Evolutionary conservation across 345 rosid genomes (phyloP), one percentile per base, ranked within the genome.

Genomic region (Melaleuca quinquenervia): DNA sequence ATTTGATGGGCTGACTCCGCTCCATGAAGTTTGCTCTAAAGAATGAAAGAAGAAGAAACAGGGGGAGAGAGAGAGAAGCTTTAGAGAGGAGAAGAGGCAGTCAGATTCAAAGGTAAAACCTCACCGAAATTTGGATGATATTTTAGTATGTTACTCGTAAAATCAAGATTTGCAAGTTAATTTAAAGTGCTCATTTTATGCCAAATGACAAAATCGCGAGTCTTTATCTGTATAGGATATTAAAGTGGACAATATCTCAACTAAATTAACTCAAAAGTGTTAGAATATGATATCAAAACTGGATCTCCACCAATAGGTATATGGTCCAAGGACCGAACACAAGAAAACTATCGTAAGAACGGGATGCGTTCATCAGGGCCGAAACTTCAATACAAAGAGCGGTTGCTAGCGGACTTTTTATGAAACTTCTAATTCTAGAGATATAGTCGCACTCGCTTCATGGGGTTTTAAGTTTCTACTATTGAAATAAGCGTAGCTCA

Each of bases 241-340:
- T 26, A 58, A 58, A 58, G 8, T 3, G 0, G 1, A 12, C 6
- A 0, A n/a, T 58, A 2, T 7, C 27, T n/a, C 27, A 1, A 58
- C 4, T 4, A 9, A 58, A 13, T 26, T n/a, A 5, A 5, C 1
- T 26, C 0, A 58, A 1, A 0, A 3, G 14, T n/a, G 2, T 58
- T 2, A 0, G 8, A n/a, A 58, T n/a, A n/a, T 58, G 32, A 58
- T n/a, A n/a, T n/a, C 6, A n/a, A 58, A 0, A 16, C 0, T 0
- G 32, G 36, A n/a, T 16, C 32, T n/a, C 15, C 32, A n/a, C 70
- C 3, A 2, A 6, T 12, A 12, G 16, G 14, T n/a, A 8, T n/a
- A 8, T n/a, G 52, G 16, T 4, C 3, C 3, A 11, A 6, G 18
- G 52, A 13, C 5, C 6, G 12, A 50, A 11, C 52, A 50, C 52